Percentiles rank a stretch among this genome's conserved stretches.
These are phyloP conservation scores for Vitis hybrid DNA, from an alignment of 177 flowering plant species.

Conservation along the genomic window DNA sequence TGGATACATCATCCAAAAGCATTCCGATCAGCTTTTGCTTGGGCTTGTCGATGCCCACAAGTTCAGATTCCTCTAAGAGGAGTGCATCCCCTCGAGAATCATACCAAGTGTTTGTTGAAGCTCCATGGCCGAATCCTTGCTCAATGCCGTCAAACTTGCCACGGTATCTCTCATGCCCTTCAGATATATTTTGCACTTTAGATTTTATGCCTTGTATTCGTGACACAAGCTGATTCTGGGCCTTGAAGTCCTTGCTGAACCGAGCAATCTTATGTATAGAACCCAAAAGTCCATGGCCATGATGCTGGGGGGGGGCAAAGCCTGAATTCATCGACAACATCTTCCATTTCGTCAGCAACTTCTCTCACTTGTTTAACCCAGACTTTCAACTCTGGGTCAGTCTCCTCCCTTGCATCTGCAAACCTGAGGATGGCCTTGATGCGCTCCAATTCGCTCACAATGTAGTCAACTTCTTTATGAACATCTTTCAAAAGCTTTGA, in stretches of 20 bases:
- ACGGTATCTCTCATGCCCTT: slow-evolving; percentile 1
- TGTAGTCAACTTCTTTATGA: background rate
- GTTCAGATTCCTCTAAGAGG: background rate
- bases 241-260: slow-evolving; percentile 17
- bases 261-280: background rate
- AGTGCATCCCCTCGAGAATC: slow-evolving; percentile 1
- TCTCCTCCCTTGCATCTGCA: slow-evolving; percentile 19
- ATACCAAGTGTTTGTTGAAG: background rate
- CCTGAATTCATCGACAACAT: slow-evolving; percentile 19
- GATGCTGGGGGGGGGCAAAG: background rate
- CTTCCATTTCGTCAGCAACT: slow-evolving; percentile 15
- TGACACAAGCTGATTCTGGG: slow-evolving; percentile 4
- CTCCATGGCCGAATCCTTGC: background rate
- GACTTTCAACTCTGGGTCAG: slow-evolving; percentile 12
- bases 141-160: background rate
- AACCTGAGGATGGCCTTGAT: slow-evolving; percentile 15
- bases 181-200: background rate
- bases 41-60: slow-evolving; percentile 10
- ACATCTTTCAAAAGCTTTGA: background rate
- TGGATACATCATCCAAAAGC: background rate
- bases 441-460: slow-evolving; percentile 13
- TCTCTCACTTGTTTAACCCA: slow-evolving; percentile 28
- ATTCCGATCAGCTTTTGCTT: background rate
- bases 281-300: slow-evolving; percentile 3
- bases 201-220: background rate